phyloP scores from a whole-genome alignment of 192 early-diverging fungal species.

The Spinellus fusiger region DNA sequence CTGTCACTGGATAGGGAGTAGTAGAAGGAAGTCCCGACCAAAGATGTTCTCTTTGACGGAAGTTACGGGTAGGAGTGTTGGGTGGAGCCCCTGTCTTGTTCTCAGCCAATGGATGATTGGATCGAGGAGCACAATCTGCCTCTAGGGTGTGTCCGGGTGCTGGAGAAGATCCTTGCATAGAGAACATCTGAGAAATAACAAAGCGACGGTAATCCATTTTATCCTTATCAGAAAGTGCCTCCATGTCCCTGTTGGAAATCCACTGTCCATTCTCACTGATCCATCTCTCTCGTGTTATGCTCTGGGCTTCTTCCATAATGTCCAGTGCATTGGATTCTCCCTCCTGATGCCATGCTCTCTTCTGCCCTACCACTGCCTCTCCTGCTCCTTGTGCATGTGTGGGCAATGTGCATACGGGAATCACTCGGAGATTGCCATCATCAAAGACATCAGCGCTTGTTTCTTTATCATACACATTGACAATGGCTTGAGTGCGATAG shows the following conservation, averaged over 20 bases:
- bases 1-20: conserved; percentile 38
- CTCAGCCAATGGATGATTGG: neutral
- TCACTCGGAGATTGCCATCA: conserved; percentile 55
- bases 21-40: conserved; percentile 35
- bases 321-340: no score
- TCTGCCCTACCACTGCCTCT: neutral
- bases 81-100: neutral
- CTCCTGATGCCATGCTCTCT: neutral
- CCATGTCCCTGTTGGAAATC: neutral
- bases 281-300: neutral
- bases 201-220: neutral
- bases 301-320: neutral
- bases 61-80: neutral
- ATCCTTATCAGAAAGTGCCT: neutral
- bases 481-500: conserved; percentile 46
- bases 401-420: neutral
- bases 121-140: conserved; percentile 9
- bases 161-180: neutral
- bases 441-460: conserved; percentile 38
- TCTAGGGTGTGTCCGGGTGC: conserved; percentile 18
- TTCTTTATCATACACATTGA: conserved; percentile 52
- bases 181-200: conserved; percentile 11
- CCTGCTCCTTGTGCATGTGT: no score
- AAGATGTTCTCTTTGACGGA: conserved; percentile 4
- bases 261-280: neutral